Conservation (phyloP, 352 stramenopile species). For the Phytophthora sp. region DNA sequence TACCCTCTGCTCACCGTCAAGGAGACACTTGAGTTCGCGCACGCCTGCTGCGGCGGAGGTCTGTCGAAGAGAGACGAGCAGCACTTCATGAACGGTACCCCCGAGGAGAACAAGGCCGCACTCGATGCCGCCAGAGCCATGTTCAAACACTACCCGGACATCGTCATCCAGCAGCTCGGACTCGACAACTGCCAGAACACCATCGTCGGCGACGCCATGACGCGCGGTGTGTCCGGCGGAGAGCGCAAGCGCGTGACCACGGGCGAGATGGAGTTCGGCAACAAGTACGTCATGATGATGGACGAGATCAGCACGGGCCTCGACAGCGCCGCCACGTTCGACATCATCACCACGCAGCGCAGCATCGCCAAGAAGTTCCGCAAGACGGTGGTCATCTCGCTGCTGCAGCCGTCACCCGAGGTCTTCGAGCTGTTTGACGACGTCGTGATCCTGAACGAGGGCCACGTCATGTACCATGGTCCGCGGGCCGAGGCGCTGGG, state of each 20-base stretch:
- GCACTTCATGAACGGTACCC: conserved; percentile 7
- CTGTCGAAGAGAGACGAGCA: background rate
- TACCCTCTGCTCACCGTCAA: no score
- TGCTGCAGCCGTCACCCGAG: conserved; percentile 93
- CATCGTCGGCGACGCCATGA: conserved; percentile 67
- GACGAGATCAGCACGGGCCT: conserved; percentile 83
- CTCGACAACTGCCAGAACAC: conserved; percentile 63
- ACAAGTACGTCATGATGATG: conserved; percentile 82
- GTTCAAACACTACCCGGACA: no score
- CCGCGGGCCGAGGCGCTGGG: conserved; percentile 38
- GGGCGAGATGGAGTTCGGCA: conserved; percentile 85
- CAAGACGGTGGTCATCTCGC: conserved; percentile 70
- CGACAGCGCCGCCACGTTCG: conserved; percentile 65
- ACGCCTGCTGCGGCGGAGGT: conserved; percentile 27
- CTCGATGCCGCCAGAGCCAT: conserved; percentile 9
- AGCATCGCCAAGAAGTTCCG: conserved; percentile 55
- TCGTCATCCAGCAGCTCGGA: conserved; percentile 57
- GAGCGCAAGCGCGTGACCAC: conserved; percentile 80
- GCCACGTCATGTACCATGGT: conserved; percentile 89
- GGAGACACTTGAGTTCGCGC: background rate
- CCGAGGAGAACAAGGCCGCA: conserved; percentile 28
- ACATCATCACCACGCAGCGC: conserved; percentile 62
- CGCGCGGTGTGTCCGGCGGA: conserved; percentile 72
- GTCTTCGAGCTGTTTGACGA: conserved; percentile 94
- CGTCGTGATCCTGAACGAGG: conserved; percentile 91